phyloP scores from a whole-genome alignment of 2,329 filamentous ascomycete species.

The Arthrobotrys iridis region DNA sequence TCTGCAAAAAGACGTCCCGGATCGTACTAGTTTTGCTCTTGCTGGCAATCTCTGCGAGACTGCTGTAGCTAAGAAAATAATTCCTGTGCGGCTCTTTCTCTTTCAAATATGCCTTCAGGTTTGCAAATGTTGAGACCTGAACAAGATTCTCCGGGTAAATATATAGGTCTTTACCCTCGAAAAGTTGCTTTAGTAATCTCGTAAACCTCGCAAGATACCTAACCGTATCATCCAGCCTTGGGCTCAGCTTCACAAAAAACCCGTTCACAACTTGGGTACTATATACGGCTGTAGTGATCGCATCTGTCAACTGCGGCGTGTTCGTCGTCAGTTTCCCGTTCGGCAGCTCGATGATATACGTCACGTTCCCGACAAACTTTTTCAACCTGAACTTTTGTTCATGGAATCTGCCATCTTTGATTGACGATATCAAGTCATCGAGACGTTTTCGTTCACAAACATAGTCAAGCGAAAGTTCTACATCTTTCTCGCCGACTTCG shows the following conservation, averaged over 20 bases:
- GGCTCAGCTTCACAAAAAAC: conserved; percentile 80
- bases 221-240: conserved; percentile 80
- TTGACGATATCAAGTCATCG: conserved; percentile 80
- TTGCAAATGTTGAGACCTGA: conserved; percentile 72
- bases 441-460: conserved; percentile 83
- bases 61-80: conserved; percentile 74
- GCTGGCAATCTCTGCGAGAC: conserved; percentile 76
- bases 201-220: conserved; percentile 79
- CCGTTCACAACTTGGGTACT: conserved; percentile 81
- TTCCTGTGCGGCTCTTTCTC: conserved; percentile 65
- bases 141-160: conserved; percentile 75
- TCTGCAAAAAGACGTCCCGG: conserved; percentile 80
- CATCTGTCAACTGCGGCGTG: conserved; percentile 62
- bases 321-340: conserved; percentile 17
- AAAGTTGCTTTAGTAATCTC: conserved; percentile 71
- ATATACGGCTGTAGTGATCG: conserved; percentile 77
- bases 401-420: conserved; percentile 83
- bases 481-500: conserved; percentile 66
- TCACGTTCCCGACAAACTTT: conserved; percentile 77
- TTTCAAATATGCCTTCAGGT: conserved; percentile 70
- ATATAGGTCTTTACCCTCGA: conserved; percentile 67
- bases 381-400: conserved; percentile 84
- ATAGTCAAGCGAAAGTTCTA: conserved; percentile 78
- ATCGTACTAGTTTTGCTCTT: conserved; percentile 80
- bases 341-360: conserved; percentile 77